Conservation (phyloP, 208 protist genomes). For the Trypanosoma conorhini region DNA sequence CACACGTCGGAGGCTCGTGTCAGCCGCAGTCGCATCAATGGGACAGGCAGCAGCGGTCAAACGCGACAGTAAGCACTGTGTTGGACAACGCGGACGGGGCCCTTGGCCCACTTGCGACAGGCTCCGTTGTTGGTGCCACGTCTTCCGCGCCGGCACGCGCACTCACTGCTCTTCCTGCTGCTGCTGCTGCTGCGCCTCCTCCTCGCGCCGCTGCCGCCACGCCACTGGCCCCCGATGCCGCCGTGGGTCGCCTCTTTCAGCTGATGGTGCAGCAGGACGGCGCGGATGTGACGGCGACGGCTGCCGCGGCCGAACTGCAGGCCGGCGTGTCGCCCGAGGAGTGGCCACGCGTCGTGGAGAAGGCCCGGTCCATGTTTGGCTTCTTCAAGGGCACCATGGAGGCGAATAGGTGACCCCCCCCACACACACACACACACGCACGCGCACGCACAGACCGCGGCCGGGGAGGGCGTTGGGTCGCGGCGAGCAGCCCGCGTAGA, state of each 20-base stretch:
- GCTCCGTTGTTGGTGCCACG: not conserved
- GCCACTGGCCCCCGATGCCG: not conserved
- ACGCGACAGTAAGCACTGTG: not conserved
- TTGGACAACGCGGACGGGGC: not conserved
- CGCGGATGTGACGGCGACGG: slow-evolving; percentile 15
- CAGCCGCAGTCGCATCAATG: not conserved
- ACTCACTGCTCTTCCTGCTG: not conserved
- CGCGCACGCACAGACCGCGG: too few species aligned
- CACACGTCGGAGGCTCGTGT: not conserved
- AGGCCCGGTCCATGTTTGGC: slow-evolving; percentile 55
- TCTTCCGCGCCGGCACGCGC: not conserved
- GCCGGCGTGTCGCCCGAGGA: slow-evolving; percentile 27
- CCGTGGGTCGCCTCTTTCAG: slow-evolving; percentile 16
- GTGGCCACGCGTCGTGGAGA: slow-evolving; percentile 44
- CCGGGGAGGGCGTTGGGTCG: too few species aligned
- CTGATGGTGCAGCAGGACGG: slow-evolving; percentile 28
- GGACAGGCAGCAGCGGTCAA: not conserved
- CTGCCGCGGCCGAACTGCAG: not conserved
- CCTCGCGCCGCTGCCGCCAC: not conserved
- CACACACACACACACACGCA: not conserved
- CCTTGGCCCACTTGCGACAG: not conserved
- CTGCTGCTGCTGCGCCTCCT: not conserved
- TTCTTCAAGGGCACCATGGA: slow-evolving; percentile 39
- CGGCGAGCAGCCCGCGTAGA: too few species aligned
- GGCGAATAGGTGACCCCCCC: not conserved